Conservation (phyloP, 176 grass and related monocot species). For the Avena insularis region DNA sequence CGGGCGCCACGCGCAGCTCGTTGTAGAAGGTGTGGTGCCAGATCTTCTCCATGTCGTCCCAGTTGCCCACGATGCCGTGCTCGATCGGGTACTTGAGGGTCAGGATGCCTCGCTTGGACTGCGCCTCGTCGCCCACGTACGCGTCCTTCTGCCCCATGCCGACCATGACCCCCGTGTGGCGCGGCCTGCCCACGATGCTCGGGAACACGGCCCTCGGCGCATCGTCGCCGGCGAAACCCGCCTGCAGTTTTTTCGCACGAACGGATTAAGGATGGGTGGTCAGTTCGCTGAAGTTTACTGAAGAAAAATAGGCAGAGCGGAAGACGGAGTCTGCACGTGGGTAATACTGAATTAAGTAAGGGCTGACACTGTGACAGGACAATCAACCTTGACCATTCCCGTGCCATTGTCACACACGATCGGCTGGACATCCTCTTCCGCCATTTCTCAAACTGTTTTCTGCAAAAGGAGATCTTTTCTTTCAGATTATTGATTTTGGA, state of each 20-base stretch:
- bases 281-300: not conserved
- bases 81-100: conserved; percentile 90
- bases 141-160: conserved; percentile 96
- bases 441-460: conserved; percentile 51
- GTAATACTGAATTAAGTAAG: not conserved
- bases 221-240: conserved; percentile 90
- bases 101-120: conserved; percentile 88
- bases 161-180: conserved; percentile 93
- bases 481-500: not conserved
- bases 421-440: conserved; percentile 84
- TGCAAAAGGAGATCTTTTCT: conserved; percentile 10
- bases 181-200: conserved; percentile 86
- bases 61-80: conserved; percentile 85
- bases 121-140: conserved; percentile 87
- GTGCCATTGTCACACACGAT: conserved; percentile 94
- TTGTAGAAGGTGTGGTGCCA: conserved; percentile 97
- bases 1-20: conserved; percentile 81
- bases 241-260: conserved; percentile 44
- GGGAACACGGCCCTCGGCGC: conserved; percentile 89
- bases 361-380: not conserved
- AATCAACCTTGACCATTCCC: conserved; percentile 89
- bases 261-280: not conserved
- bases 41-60: conserved; percentile 97
- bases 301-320: not conserved
- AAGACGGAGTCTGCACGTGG: not conserved